These are phyloP conservation scores for Xylariaceae sp. DNA, from an alignment of 2,329 filamentous ascomycete genomes.

Conservation along the genomic window DNA sequence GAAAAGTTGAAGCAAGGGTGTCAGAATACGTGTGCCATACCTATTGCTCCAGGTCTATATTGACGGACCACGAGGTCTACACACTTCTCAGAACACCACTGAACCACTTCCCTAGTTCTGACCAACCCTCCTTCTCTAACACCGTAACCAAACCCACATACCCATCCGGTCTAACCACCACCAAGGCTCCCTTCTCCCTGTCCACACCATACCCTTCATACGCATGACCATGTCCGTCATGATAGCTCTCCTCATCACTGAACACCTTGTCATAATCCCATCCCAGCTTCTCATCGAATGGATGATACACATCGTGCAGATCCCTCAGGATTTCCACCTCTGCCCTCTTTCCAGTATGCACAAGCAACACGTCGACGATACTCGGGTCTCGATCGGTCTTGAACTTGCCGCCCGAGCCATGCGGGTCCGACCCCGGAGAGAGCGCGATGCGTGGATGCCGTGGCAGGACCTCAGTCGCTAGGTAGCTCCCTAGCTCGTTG, in stretches of 20 bases:
- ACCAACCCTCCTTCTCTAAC: slow-evolving; percentile 28
- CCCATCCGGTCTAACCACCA: slow-evolving; percentile 63
- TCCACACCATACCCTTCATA: slow-evolving; percentile 59
- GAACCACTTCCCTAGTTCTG: slow-evolving; percentile 19
- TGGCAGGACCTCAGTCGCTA: slow-evolving; percentile 39
- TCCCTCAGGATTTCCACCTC: slow-evolving; percentile 45
- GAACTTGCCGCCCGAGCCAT: slow-evolving; percentile 9
- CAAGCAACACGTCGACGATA: slow-evolving; percentile 55
- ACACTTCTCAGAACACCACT: slow-evolving; percentile 9
- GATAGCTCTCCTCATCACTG: slow-evolving; percentile 49
- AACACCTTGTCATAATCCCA: slow-evolving; percentile 56
- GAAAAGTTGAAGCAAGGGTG: no score
- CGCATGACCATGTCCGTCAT: slow-evolving; percentile 45
- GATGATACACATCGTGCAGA: slow-evolving; percentile 45
- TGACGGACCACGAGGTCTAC: neutral
- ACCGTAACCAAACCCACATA: slow-evolving; percentile 46
- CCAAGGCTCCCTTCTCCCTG: slow-evolving; percentile 48
- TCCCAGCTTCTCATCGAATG: slow-evolving; percentile 41
- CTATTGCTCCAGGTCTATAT: no score
- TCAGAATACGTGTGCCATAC: no score
- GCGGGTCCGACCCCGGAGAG: slow-evolving; percentile 14
- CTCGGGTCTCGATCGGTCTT: slow-evolving; percentile 34
- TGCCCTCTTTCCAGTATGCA: slow-evolving; percentile 50
- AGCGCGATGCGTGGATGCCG: slow-evolving; percentile 26
- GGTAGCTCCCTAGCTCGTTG: slow-evolving; percentile 33